phyloP scores from a whole-genome alignment of 345 rosid genomes.

The Euphorbia peplus region DNA sequence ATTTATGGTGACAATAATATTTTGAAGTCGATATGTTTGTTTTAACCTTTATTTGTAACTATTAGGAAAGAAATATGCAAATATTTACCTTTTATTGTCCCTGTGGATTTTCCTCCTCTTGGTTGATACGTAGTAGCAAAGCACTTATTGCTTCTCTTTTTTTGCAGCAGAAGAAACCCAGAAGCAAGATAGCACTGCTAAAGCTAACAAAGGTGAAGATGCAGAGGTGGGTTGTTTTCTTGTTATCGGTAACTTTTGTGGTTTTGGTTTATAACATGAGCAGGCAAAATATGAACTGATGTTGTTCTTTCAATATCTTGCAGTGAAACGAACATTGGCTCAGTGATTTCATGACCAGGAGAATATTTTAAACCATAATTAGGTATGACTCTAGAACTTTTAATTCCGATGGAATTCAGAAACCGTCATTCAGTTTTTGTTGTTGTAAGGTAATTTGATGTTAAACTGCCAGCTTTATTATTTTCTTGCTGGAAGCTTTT shows the following conservation, averaged over 20 bases:
- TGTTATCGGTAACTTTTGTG: not conserved
- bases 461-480: conserved; percentile 14
- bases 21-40: not conserved
- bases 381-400: not conserved
- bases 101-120: not conserved
- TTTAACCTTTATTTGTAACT: not conserved
- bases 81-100: not conserved
- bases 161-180: conserved; percentile 38
- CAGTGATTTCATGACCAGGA: not conserved
- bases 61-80: not conserved
- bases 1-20: not conserved
- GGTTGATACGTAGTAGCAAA: not conserved
- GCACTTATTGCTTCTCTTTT: not conserved
- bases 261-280: not conserved
- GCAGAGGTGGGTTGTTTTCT: conserved; percentile 25
- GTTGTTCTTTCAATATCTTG: not conserved
- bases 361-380: not conserved
- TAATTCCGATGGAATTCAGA: conserved; percentile 10
- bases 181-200: conserved; percentile 42
- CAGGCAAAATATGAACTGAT: not conserved
- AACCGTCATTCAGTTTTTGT: conserved; percentile 11
- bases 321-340: conserved; percentile 13
- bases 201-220: conserved; percentile 38
- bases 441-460: conserved; percentile 15
- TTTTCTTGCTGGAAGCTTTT: conserved; percentile 2